Percentiles rank a stretch among this genome's conserved stretches.
Conservation (phyloP, 768 basidiomycete species). For the Naganishia onofrii region DNA sequence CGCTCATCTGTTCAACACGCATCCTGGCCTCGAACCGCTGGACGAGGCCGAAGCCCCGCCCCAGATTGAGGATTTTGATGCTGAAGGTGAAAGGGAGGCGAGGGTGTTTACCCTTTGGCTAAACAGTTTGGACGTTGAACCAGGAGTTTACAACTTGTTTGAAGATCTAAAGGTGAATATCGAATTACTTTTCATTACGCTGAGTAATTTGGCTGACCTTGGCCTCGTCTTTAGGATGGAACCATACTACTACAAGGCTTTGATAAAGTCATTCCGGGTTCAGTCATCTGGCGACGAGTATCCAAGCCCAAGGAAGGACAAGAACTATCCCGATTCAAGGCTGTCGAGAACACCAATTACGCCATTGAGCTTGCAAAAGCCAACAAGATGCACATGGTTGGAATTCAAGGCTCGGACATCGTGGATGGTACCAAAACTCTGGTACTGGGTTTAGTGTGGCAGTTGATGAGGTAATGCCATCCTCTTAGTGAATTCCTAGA, state of each 20-base stretch:
- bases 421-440: conserved; percentile 89
- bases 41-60: conserved; percentile 86
- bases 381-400: conserved; percentile 91
- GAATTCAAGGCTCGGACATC: conserved; percentile 96
- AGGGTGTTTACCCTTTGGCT: conserved; percentile 98
- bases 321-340: conserved; percentile 90
- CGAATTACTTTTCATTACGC: conserved; percentile 49
- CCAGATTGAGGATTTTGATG: conserved; percentile 95
- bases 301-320: conserved; percentile 81
- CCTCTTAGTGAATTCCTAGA: neutral
- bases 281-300: conserved; percentile 92
- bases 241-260: conserved; percentile 89
- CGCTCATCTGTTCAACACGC: conserved; percentile 97
- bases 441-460: conserved; percentile 95
- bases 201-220: conserved; percentile 30
- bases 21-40: conserved; percentile 88
- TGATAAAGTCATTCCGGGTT: conserved; percentile 89
- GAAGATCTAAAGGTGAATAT: conserved; percentile 69
- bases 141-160: conserved; percentile 91
- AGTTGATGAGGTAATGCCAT: conserved; percentile 76
- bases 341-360: conserved; percentile 98
- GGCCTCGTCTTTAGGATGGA: conserved; percentile 58
- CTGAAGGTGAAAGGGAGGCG: conserved; percentile 96
- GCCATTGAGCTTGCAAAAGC: conserved; percentile 86
- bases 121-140: conserved; percentile 94